Conservation (phyloP, 192 early-diverging fungal species). For the Lunasporangiospora selenospora region DNA sequence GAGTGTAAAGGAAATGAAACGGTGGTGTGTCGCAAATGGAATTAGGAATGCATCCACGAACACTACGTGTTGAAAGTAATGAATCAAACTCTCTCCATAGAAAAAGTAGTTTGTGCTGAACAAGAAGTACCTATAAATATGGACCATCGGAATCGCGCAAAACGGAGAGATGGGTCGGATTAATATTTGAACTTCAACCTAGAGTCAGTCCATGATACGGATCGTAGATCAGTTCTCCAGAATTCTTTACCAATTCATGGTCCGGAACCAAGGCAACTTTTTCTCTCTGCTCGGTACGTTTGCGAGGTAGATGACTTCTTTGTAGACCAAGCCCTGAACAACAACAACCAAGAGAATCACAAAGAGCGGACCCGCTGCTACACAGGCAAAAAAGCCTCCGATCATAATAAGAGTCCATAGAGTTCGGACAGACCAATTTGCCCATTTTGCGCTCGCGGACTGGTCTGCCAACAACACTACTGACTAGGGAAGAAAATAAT, state of each 20-base stretch:
- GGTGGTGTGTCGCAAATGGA: conserved; percentile 90
- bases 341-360: conserved; percentile 86
- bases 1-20: conserved; percentile 91
- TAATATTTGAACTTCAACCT: background rate
- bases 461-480: conserved; percentile 55
- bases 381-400: conserved; percentile 73
- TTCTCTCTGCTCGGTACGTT: conserved; percentile 82
- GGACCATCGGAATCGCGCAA: background rate
- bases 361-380: conserved; percentile 82
- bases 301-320: conserved; percentile 93
- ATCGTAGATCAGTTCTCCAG: background rate
- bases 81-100: conserved; percentile 92
- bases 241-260: conserved; percentile 79
- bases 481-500: too few species aligned
- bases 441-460: conserved; percentile 65
- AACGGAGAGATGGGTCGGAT: background rate
- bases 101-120: conserved; percentile 91
- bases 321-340: conserved; percentile 87
- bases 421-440: conserved; percentile 84
- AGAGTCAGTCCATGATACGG: background rate
- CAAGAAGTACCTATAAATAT: conserved; percentile 78
- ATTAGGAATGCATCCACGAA: conserved; percentile 86
- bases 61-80: conserved; percentile 84
- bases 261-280: conserved; percentile 90
- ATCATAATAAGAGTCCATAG: conserved; percentile 93